These are phyloP conservation scores for Acacia crassicarpa DNA, from an alignment of 306 rosid species.

Conservation along the genomic window DNA sequence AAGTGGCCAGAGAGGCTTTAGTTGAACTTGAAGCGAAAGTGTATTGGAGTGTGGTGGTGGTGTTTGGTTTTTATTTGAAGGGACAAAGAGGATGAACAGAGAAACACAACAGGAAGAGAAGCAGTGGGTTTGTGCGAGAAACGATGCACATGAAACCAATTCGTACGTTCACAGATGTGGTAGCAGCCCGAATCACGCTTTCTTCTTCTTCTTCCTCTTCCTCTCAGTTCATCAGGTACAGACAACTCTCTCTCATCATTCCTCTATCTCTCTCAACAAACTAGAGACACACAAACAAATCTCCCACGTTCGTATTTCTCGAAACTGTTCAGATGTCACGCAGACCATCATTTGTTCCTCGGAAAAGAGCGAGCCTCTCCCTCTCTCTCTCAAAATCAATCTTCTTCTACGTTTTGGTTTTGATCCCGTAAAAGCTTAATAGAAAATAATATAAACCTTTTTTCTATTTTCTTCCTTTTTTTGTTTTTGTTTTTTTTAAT, in stretches of 20 bases:
- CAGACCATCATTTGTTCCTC: constrained; percentile 38
- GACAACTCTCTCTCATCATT: constrained; percentile 27
- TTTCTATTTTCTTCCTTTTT: background rate
- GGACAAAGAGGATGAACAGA: constrained; percentile 13
- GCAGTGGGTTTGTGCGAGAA: background rate
- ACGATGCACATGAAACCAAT: background rate
- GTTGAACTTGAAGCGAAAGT: too few species aligned
- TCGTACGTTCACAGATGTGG: constrained; percentile 24
- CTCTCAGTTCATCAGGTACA: background rate
- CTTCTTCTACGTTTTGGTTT: background rate
- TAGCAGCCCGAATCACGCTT: constrained; percentile 33
- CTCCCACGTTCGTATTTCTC: constrained; percentile 17
- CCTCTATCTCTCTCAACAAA: background rate
- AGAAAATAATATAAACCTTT: background rate
- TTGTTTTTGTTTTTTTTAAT: too few species aligned
- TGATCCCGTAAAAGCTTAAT: background rate
- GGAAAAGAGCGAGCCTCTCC: constrained; percentile 47
- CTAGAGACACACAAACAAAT: constrained; percentile 14
- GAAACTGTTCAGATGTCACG: constrained; percentile 33
- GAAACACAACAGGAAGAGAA: background rate
- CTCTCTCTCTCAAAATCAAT: background rate
- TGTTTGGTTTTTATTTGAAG: background rate
- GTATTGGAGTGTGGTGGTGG: background rate
- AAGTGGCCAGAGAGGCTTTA: background rate
- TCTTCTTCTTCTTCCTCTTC: background rate